Base-by-base conservation (phyloP, 2,329 filamentous ascomycete species). In the Cucurbitaria berberidis region DNA sequence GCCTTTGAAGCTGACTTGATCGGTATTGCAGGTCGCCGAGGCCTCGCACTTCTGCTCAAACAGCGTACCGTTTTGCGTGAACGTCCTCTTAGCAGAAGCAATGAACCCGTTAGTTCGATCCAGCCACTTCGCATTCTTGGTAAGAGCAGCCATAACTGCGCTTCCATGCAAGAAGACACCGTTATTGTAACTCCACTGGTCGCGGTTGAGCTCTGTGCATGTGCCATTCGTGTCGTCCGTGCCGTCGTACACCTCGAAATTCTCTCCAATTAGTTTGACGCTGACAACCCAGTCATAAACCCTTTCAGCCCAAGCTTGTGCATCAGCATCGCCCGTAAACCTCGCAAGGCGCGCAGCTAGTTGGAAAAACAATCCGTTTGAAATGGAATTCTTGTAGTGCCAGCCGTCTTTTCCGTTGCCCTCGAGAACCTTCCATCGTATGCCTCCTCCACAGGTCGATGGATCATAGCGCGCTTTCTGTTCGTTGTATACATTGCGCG, bases 331-430 rank as follows among this genome's bases (percentile, higher is more conserved):
- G 9, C 82, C 82, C 0, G 86, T 89, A 41, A 82, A 83, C 38
- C 86, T 82, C 4, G 86, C 88, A 10, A 93, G 80, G 6, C 90
- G 86, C 0, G 90, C 89, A 0, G 89, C 87, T 29, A 96, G 81
- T 70, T 93, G 88, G 75, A 95, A 92, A 72, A 96, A 86, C 4
- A 86, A 85, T 16, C 89, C 90, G 71, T 93, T 93, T 50, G 87
- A 86, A 60, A 92, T 84, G 16, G 86, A 82, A 75, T 93, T 92
- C 74, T 91, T 93, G 82, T 96, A 93, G 63, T 85, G 81, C 68
- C 90, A 87, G 8, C 91, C 91, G 58, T 86, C 86, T 30, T 47
- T 55, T 3, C 58, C 56, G 68, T 95, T 92, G 59, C 82, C 84
- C 1, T 81, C 74, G 69, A 86, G 91, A 60, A 96, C 91, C 77